These are phyloP conservation scores for Pichiaceae sp. DNA, from an alignment of 1,139 yeast species.

Conservation along the genomic window DNA sequence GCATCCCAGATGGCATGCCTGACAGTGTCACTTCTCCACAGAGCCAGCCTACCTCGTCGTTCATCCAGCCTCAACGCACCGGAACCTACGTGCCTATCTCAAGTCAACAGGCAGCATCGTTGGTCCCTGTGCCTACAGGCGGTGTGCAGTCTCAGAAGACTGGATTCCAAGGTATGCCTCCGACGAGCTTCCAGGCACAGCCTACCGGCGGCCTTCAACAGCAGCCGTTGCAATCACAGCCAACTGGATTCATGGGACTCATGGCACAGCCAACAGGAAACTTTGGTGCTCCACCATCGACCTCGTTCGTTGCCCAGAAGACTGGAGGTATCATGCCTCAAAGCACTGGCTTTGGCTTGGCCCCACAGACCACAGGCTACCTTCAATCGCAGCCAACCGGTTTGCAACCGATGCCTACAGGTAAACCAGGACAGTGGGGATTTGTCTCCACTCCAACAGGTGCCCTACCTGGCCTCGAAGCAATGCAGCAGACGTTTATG, in stretches of 20 bases:
- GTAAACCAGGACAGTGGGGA: slow-evolving; percentile 80
- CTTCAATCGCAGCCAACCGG: slow-evolving; percentile 11
- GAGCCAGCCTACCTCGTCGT: slow-evolving; percentile 11
- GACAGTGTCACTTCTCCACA: slow-evolving; percentile 5
- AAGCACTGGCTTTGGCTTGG: slow-evolving; percentile 25
- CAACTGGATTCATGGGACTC: slow-evolving; percentile 11
- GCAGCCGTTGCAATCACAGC: slow-evolving; percentile 14
- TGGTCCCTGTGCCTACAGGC: slow-evolving; percentile 37
- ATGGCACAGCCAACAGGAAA: slow-evolving; percentile 26
- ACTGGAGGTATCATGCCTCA: slow-evolving; percentile 27
- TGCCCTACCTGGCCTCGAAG: slow-evolving; percentile 68
- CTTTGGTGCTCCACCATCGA: slow-evolving; percentile 18
- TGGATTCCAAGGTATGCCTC: slow-evolving; percentile 3
- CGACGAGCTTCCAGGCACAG: background rate
- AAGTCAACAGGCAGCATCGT: slow-evolving; percentile 26
- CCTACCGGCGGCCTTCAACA: background rate
- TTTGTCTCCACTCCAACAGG: slow-evolving; percentile 66
- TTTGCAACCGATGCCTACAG: slow-evolving; percentile 45
- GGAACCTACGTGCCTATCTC: slow-evolving; percentile 22
- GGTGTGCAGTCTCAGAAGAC: slow-evolving; percentile 14
- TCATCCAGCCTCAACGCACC: slow-evolving; percentile 29
- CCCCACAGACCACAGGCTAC: slow-evolving; percentile 17
- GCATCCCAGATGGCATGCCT: slow-evolving; percentile 38
- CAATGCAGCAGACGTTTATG: slow-evolving; percentile 68
- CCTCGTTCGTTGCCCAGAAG: slow-evolving; percentile 25